Conservation (phyloP, 2,329 filamentous ascomycete genomes). For the Tricladium varicosporioides region DNA sequence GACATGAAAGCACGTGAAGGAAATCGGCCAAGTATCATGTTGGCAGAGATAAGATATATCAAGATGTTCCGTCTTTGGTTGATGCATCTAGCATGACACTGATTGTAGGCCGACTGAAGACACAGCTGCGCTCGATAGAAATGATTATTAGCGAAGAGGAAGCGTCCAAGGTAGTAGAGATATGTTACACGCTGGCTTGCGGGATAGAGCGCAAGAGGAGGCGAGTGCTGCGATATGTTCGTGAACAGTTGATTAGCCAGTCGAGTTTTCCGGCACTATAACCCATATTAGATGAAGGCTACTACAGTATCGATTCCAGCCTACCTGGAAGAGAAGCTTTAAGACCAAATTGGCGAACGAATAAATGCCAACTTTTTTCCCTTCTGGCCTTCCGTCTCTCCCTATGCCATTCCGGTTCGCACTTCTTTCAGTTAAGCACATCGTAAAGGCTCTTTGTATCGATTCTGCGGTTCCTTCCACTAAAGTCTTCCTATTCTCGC, state of each 20-base stretch:
- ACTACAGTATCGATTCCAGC: slow-evolving; percentile 23
- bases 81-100: slow-evolving; percentile 71
- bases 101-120: slow-evolving; percentile 75
- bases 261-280: slow-evolving; percentile 73
- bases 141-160: slow-evolving; percentile 81
- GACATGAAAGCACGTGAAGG: slow-evolving; percentile 66
- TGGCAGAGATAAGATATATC: slow-evolving; percentile 78
- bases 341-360: slow-evolving; percentile 88
- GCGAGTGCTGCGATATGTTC: slow-evolving; percentile 81
- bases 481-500: slow-evolving; percentile 71
- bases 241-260: slow-evolving; percentile 86
- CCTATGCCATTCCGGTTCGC: slow-evolving; percentile 54
- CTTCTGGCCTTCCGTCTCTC: slow-evolving; percentile 65
- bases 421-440: slow-evolving; percentile 79
- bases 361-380: slow-evolving; percentile 86
- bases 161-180: slow-evolving; percentile 90
- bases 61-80: slow-evolving; percentile 78
- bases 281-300: slow-evolving; percentile 3
- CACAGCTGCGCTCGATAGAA: slow-evolving; percentile 75
- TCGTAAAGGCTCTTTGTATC: slow-evolving; percentile 86
- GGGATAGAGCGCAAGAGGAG: slow-evolving; percentile 77
- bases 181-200: slow-evolving; percentile 87
- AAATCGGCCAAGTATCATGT: slow-evolving; percentile 81
- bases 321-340: slow-evolving; percentile 79
- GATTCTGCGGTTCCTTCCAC: slow-evolving; percentile 87